phyloP scores from a whole-genome alignment of 768 basidiomycete genomes.

The Podaxis mareebaensis region DNA sequence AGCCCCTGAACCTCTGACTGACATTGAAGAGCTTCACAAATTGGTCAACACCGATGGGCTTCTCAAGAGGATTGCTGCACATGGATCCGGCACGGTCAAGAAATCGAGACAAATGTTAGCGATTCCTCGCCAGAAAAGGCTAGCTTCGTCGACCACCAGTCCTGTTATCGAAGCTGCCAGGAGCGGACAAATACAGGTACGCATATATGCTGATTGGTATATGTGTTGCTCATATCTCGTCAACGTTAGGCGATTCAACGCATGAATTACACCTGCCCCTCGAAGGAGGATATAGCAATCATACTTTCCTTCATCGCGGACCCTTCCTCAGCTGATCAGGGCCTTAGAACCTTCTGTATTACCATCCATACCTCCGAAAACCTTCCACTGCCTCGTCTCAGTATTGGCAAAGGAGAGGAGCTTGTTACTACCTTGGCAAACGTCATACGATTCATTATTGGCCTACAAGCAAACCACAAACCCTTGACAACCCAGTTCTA shows the following conservation, averaged over 20 bases:
- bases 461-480: constrained; percentile 18
- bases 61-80: constrained; percentile 29
- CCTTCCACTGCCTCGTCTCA: constrained; percentile 25
- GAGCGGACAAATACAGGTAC: constrained; percentile 34
- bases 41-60: constrained; percentile 30
- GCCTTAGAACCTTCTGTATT: constrained; percentile 38
- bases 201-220: background rate
- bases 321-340: constrained; percentile 32
- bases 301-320: constrained; percentile 45
- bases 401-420: constrained; percentile 22
- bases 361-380: constrained; percentile 29
- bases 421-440: constrained; percentile 38
- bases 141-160: constrained; percentile 24
- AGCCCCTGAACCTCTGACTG: constrained; percentile 27
- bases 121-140: constrained; percentile 14
- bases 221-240: constrained; percentile 7
- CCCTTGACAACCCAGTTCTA: constrained; percentile 44
- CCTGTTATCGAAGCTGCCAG: constrained; percentile 42
- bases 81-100: constrained; percentile 38
- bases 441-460: constrained; percentile 36
- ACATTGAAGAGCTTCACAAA: constrained; percentile 50
- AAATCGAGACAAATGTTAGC: constrained; percentile 40
- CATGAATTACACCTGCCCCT: constrained; percentile 47
- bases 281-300: constrained; percentile 44
- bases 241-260: constrained; percentile 37